phyloP scores from a whole-genome alignment of 2,329 filamentous ascomycete species.

The Triangularia verruculosa region DNA sequence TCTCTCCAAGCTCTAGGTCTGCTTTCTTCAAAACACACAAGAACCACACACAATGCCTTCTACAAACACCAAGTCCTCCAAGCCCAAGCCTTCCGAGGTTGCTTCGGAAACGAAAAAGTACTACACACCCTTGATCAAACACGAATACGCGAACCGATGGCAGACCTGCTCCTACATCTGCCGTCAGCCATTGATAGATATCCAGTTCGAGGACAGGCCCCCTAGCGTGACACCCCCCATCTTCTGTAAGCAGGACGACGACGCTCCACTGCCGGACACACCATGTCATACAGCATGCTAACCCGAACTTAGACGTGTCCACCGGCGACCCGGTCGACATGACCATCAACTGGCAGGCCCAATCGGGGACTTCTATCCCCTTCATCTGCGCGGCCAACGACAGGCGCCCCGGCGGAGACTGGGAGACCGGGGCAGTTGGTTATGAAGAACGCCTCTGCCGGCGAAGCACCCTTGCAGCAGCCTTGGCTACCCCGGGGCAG shows the following conservation, averaged over 20 bases:
- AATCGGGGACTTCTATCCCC: slow-evolving; percentile 47
- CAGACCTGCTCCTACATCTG: slow-evolving; percentile 59
- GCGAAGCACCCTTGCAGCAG: slow-evolving; percentile 69
- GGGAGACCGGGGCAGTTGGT: slow-evolving; percentile 62
- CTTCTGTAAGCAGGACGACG: slow-evolving; percentile 37
- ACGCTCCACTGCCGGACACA: background rate
- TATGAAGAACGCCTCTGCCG: slow-evolving; percentile 73
- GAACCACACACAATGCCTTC: slow-evolving; percentile 46
- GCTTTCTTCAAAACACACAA: slow-evolving; percentile 2
- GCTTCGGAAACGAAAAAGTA: slow-evolving; percentile 69
- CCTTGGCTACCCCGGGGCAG: slow-evolving; percentile 60
- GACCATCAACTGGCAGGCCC: slow-evolving; percentile 54
- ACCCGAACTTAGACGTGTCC: slow-evolving; percentile 42
- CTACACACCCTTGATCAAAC: slow-evolving; percentile 64
- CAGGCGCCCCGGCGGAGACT: slow-evolving; percentile 73
- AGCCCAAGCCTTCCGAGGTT: slow-evolving; percentile 65
- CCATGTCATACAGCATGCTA: slow-evolving; percentile 16
- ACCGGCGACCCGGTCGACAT: slow-evolving; percentile 58
- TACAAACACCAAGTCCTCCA: slow-evolving; percentile 41
- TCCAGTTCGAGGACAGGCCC: slow-evolving; percentile 37
- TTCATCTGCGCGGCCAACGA: slow-evolving; percentile 75
- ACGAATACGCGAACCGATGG: slow-evolving; percentile 53
- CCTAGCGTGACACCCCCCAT: slow-evolving; percentile 41
- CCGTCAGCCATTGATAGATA: slow-evolving; percentile 47
- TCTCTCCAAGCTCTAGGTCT: background rate